Percentiles rank a stretch among this genome's conserved stretches.
Evolutionary conservation across 345 rosid genomes (phyloP).

Genomic region (Pistacia atlantica): DNA sequence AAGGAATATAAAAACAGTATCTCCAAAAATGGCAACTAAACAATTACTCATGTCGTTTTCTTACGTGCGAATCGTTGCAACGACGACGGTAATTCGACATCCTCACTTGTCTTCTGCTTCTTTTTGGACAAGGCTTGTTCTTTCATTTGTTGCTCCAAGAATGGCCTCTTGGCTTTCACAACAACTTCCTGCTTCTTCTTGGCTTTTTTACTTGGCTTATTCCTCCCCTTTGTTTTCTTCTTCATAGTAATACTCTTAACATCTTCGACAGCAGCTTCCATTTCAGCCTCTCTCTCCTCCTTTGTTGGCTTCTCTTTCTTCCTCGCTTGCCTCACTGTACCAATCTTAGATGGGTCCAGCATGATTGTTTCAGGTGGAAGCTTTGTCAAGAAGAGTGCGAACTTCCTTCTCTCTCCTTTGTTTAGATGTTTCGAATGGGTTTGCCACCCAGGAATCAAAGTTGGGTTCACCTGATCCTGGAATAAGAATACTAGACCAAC

Average conservation of each 20-base stretch:
- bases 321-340: conserved; percentile 51
- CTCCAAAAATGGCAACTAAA: neutral
- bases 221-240: conserved; percentile 89
- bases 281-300: conserved; percentile 60
- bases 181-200: conserved; percentile 68
- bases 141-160: conserved; percentile 54
- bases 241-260: conserved; percentile 52
- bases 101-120: conserved; percentile 59
- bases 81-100: conserved; percentile 50
- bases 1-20: neutral
- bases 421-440: conserved; percentile 84
- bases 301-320: conserved; percentile 65
- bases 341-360: conserved; percentile 90
- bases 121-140: conserved; percentile 34
- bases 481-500: conserved; percentile 86
- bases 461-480: conserved; percentile 98
- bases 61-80: conserved; percentile 61
- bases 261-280: conserved; percentile 66
- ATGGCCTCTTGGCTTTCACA: conserved; percentile 59
- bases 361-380: conserved; percentile 91
- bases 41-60: conserved; percentile 14
- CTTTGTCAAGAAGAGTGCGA: conserved; percentile 82
- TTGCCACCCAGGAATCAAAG: conserved; percentile 93
- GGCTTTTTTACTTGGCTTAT: conserved; percentile 63
- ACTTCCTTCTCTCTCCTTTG: conserved; percentile 93